These are phyloP conservation scores for Candida mattraensis DNA, from an alignment of 805 yeast species.

Conservation along the genomic window DNA sequence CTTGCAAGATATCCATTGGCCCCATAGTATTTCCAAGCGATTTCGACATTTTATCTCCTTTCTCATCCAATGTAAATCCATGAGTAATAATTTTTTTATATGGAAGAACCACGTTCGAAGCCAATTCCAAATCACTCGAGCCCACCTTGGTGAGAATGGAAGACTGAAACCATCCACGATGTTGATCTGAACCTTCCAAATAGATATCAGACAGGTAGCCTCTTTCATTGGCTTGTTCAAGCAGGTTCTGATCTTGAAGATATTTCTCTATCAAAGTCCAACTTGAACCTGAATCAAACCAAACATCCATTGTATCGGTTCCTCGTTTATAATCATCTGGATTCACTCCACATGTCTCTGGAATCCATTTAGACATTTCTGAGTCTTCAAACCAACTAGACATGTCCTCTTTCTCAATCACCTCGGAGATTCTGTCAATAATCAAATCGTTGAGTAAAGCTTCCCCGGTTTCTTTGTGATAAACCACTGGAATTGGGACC, in stretches of 20 bases:
- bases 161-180: slow-evolving; percentile 98
- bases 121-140: slow-evolving; percentile 25
- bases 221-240: slow-evolving; percentile 34
- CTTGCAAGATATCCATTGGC: slow-evolving; percentile 68
- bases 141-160: slow-evolving; percentile 80
- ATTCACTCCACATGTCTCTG: slow-evolving; percentile 43
- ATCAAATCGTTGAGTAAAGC: slow-evolving; percentile 59
- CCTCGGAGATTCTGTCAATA: slow-evolving; percentile 56
- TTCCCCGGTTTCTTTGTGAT: slow-evolving; percentile 57
- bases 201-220: slow-evolving; percentile 73
- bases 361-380: slow-evolving; percentile 71
- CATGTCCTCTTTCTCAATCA: slow-evolving; percentile 59
- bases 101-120: slow-evolving; percentile 44
- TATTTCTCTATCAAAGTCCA: slow-evolving; percentile 65
- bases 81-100: slow-evolving; percentile 80
- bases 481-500: slow-evolving; percentile 91
- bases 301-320: slow-evolving; percentile 94
- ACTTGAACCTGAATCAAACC: slow-evolving; percentile 97
- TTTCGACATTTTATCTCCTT: slow-evolving; percentile 90
- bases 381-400: slow-evolving; percentile 70
- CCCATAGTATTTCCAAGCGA: slow-evolving; percentile 80
- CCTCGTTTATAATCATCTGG: slow-evolving; percentile 59
- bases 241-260: slow-evolving; percentile 34
- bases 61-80: slow-evolving; percentile 87
- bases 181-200: slow-evolving; percentile 97